These are phyloP conservation scores for Cyamopsis tetragonoloba DNA, from an alignment of 306 rosid genomes.

Conservation along the genomic window DNA sequence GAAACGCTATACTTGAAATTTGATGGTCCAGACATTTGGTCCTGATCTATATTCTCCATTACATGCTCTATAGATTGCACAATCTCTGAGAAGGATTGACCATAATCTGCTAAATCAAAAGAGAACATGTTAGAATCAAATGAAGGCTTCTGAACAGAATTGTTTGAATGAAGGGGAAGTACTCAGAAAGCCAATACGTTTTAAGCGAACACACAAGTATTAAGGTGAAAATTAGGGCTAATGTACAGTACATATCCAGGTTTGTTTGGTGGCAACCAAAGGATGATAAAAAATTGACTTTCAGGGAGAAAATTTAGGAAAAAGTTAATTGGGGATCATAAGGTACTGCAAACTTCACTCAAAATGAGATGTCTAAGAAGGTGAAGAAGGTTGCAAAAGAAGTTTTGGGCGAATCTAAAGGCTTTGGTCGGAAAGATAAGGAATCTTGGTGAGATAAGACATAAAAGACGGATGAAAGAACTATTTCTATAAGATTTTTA, in stretches of 20 bases:
- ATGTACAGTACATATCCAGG: not conserved
- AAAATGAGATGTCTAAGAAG: too few relatives aligned
- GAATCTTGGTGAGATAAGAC: too few relatives aligned
- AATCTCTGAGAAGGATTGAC: constrained; percentile 70
- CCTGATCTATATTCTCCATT: constrained; percentile 61
- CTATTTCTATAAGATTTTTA: too few relatives aligned
- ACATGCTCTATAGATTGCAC: constrained; percentile 71
- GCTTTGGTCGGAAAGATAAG: too few relatives aligned
- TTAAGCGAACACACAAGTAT: not conserved
- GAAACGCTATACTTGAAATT: constrained; percentile 83
- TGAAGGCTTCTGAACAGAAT: not conserved
- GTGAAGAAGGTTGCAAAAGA: too few relatives aligned
- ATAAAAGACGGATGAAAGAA: too few relatives aligned
- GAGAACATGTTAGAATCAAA: constrained; percentile 16
- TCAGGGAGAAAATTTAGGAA: too few relatives aligned
- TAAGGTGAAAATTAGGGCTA: not conserved
- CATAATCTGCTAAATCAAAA: constrained; percentile 63
- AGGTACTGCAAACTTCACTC: too few relatives aligned
- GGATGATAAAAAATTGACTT: too few relatives aligned
- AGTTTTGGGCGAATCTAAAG: too few relatives aligned
- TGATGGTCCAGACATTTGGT: constrained; percentile 65
- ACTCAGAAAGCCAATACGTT: not conserved
- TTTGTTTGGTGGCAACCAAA: not conserved
- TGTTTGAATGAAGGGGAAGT: not conserved
- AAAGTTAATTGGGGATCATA: too few relatives aligned